These are phyloP conservation scores for Serendipita indica DNA, from an alignment of 768 basidiomycete genomes.

Conservation along the genomic window DNA sequence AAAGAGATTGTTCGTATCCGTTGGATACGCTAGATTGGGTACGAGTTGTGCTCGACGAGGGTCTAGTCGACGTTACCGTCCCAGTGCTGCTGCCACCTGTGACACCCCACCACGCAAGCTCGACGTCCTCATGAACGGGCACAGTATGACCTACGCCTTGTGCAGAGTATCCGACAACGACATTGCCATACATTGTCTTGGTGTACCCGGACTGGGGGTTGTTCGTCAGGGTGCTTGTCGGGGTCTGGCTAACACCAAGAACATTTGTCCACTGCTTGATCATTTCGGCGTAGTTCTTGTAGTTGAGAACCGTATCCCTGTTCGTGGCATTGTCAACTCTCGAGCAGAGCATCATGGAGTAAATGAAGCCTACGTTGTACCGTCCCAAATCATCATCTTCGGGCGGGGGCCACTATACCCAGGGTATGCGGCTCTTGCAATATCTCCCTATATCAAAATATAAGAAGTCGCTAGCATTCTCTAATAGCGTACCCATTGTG, in stretches of 20 bases:
- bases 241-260: slow-evolving; percentile 31
- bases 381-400: slow-evolving; percentile 40
- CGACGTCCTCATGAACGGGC: slow-evolving; percentile 34
- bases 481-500: slow-evolving; percentile 26
- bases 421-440: slow-evolving; percentile 34
- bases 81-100: slow-evolving; percentile 13
- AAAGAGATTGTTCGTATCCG: no score
- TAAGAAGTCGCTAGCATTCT: background rate
- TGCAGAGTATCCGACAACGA: slow-evolving; percentile 36
- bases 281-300: slow-evolving; percentile 35
- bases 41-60: no score
- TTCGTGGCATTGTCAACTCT: background rate
- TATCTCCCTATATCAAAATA: slow-evolving; percentile 25
- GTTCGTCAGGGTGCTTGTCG: slow-evolving; percentile 27
- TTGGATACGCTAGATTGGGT: no score
- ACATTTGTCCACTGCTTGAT: slow-evolving; percentile 45
- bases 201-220: slow-evolving; percentile 34
- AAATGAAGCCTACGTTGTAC: slow-evolving; percentile 26
- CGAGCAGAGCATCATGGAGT: background rate
- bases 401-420: slow-evolving; percentile 37
- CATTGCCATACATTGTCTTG: slow-evolving; percentile 33
- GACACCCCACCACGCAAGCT: slow-evolving; percentile 36
- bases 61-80: no score
- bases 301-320: slow-evolving; percentile 37
- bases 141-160: slow-evolving; percentile 37